Base-by-base conservation (phyloP, 768 basidiomycete genomes). In the Leccinum barrowsii region DNA sequence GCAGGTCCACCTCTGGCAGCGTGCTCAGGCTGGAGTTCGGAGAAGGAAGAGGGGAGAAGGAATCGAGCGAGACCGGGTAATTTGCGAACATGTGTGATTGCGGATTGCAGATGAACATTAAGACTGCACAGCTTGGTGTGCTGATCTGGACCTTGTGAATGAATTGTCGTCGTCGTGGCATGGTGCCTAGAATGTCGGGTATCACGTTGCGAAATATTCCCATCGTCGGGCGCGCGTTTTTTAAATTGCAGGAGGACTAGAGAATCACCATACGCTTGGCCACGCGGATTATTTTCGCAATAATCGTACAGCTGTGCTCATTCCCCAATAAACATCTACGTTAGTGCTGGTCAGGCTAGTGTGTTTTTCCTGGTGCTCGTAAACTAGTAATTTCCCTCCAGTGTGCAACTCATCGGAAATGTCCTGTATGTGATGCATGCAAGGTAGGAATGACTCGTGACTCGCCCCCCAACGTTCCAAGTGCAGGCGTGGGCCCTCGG, bases 151-250 rank as follows among this genome's bases (percentile, higher is more conserved):
- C 22, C 22, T 22, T 22, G 22, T 22, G 22, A 22, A 22, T 22
- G 22, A 22, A 22, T 22, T 22, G 22, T 22, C 22, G 22, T 22
- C 22, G 22, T 22, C 22, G 22, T 22, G 22, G 22, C 22, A 22
- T 22, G 22, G 22, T 22, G 22, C 22, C 22, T 22, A 22, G 22
- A 22, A 22, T 22, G 3, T 80, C 37, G 81, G 82, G 8, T 84
- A 80, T 63, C 78, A 82, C 52, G 80, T 83, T 32, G 79, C 78
- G 34, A 80, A 75, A 59, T 85, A 75, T 70, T 73, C 66, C 46
- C 78, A 80, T 59, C 62, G 37, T 58, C 61, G 64, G 24, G 57
- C 54, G 8, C 62, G 49, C 59, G 11, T 57, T 10, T 58, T 58
- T 26, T 63, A 54, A 52, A 26, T 44, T 22, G 51, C 21, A 15